Evolutionary conservation across 129 eudicot species (phyloP).

Genomic region (Deinandra increscens): DNA sequence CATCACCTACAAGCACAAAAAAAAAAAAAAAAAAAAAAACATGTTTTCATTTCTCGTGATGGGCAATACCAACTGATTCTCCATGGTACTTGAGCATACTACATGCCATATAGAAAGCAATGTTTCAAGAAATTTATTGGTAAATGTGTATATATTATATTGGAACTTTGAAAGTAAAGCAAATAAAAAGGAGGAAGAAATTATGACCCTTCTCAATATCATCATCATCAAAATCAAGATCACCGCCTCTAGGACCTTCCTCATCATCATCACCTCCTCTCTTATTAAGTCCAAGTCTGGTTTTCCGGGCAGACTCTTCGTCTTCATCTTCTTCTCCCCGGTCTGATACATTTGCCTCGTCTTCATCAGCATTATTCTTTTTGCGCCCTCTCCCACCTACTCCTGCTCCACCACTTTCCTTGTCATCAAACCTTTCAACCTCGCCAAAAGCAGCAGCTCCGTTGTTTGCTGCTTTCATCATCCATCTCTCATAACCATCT

Average conservation of each 20-base stretch:
- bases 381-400: slow-evolving; percentile 62
- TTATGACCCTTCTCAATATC: slow-evolving; percentile 87
- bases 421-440: slow-evolving; percentile 64
- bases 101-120: slow-evolving; percentile 13
- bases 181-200: slow-evolving; percentile 10
- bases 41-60: slow-evolving; percentile 11
- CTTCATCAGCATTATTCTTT: slow-evolving; percentile 62
- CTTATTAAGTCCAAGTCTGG: slow-evolving; percentile 69
- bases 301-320: slow-evolving; percentile 80
- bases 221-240: slow-evolving; percentile 83
- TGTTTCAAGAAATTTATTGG: not conserved
- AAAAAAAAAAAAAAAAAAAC: slow-evolving; percentile 15
- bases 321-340: slow-evolving; percentile 93
- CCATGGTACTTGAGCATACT: not conserved
- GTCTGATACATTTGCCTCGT: slow-evolving; percentile 72
- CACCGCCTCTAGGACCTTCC: slow-evolving; percentile 96
- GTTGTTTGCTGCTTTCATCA: slow-evolving; percentile 94
- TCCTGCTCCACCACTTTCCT: slow-evolving; percentile 50
- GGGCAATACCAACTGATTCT: slow-evolving; percentile 10
- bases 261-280: slow-evolving; percentile 88
- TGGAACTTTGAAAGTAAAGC: slow-evolving; percentile 18
- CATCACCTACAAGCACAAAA: slow-evolving; percentile 70
- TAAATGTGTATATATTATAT: not conserved
- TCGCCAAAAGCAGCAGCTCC: slow-evolving; percentile 97
- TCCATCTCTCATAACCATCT: slow-evolving; percentile 96